Conservation (phyloP, 2,329 filamentous ascomycete species). For the Cephalotrichum gorgonifer region DNA sequence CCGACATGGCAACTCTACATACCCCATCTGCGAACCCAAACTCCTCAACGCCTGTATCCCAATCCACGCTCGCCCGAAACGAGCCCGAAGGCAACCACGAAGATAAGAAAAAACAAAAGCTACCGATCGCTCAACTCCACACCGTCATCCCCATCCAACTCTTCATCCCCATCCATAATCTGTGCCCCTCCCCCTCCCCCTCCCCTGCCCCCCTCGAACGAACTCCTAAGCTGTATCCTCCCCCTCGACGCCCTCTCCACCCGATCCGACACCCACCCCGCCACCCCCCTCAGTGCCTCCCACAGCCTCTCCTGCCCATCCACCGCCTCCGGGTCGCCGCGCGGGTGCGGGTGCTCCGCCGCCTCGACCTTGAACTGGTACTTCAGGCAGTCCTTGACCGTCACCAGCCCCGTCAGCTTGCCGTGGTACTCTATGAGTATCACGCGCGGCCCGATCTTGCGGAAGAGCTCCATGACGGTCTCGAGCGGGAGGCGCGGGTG, state of each 20-base stretch:
- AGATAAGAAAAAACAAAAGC: neutral
- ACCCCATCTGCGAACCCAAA: neutral
- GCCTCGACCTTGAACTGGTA: conserved; percentile 96
- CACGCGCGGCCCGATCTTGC: conserved; percentile 90
- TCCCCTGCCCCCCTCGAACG: conserved; percentile 33
- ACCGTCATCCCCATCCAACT: conserved; percentile 24
- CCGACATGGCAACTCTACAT: neutral
- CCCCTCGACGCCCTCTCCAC: conserved; percentile 44
- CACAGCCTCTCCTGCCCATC: conserved; percentile 57
- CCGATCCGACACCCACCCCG: conserved; percentile 48
- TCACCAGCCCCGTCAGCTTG: conserved; percentile 73
- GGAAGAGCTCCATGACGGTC: conserved; percentile 97
- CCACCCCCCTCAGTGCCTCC: conserved; percentile 41
- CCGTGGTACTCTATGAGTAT: conserved; percentile 89
- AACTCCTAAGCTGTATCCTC: conserved; percentile 39
- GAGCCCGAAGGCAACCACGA: neutral
- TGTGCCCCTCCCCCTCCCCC: no score
- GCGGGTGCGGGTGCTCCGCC: conserved; percentile 60
- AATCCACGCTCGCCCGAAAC: no score
- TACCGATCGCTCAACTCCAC: conserved; percentile 28
- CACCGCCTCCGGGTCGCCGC: conserved; percentile 43
- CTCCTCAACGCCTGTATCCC: neutral
- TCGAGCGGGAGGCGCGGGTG: conserved; percentile 87
- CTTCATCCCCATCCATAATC: conserved; percentile 32
- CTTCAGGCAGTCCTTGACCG: conserved; percentile 92